Base-by-base conservation (phyloP, 1,139 yeast genomes). In the Kodamaea anthophila region DNA sequence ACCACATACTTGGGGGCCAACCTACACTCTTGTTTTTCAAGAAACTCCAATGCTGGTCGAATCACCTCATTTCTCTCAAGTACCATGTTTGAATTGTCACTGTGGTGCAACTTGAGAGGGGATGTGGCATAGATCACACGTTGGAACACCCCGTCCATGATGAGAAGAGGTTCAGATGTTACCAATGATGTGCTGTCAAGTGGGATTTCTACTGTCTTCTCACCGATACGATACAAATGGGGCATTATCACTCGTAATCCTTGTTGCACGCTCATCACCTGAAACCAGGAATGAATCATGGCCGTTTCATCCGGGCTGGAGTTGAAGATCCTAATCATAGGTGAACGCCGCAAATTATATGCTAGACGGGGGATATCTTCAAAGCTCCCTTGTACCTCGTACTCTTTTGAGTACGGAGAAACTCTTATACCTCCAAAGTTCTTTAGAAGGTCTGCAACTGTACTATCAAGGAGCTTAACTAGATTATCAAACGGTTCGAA, bases 241-340 rank as follows among this genome's bases (percentile, higher is more conserved):
- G 71, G 70, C 24, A 47, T 43, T 13, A 65, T 56, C 14, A 51
- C 53, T 7, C 31, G 36, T 7, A 44, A 26, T 3, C 65, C 49
- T 5, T 32, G 29, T 1, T 40, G 35, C 5, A 37, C 30, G 9
- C 42, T 38, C 24, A 51, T 36, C 25, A 36, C 46, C 33, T 47
- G 33, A 32, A 59, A 61, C 51, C 57, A 49, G 16, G 51, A 49
- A 34, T 63, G 69, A 37, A 59, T 48, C 35, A 38, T 54, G 2
- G 70, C 64, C 5, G 67, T 63, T 42, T 65, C 70, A 35, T 65
- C 71, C 0, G 71, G 71, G 33, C 65, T 59, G 6, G 65, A 56
- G 39, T 65, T 65, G 44, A 65, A 64, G 3, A 60, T 52, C 16
- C 47, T 42, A 6, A 64, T 39, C 18, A 65, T 50, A 2, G 61